Evolutionary conservation across 306 rosid species (phyloP).

Genomic region (Cotoneaster glaucophyllus): DNA sequence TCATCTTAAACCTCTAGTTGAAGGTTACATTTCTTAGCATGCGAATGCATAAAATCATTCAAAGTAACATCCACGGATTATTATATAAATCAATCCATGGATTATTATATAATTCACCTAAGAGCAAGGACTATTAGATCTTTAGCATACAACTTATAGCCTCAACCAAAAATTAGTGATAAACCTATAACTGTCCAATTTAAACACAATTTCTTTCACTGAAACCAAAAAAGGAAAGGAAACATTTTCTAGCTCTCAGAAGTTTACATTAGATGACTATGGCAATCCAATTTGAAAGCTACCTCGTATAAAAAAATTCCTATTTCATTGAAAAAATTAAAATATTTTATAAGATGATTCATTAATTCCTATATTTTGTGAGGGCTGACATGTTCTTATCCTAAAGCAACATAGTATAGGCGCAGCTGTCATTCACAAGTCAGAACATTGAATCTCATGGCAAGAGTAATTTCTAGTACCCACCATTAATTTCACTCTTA

Average conservation of each 20-base stretch:
- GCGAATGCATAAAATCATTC: too few relatives aligned
- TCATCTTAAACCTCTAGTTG: too few relatives aligned
- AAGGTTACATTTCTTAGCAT: too few relatives aligned
- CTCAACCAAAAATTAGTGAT: too few relatives aligned
- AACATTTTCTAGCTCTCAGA: not conserved
- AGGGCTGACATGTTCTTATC: not conserved
- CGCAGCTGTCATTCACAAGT: not conserved
- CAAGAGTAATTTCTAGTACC: not conserved
- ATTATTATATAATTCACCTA: not conserved
- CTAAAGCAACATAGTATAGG: not conserved
- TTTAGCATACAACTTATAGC: not conserved
- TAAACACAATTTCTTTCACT: not conserved
- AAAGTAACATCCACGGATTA: not conserved
- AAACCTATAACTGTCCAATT: not conserved
- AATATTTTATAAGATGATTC: too few relatives aligned
- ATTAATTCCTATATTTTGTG: not conserved
- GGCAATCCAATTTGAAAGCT: not conserved
- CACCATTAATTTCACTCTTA: not conserved
- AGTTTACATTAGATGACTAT: not conserved
- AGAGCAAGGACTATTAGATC: conserved; percentile 3
- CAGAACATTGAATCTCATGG: not conserved
- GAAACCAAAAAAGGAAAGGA: not conserved
- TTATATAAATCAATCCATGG: not conserved
- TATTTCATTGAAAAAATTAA: not conserved
- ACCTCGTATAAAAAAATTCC: too few relatives aligned